Base-by-base conservation (phyloP, 768 basidiomycete genomes). In the Hericium coralloides region DNA sequence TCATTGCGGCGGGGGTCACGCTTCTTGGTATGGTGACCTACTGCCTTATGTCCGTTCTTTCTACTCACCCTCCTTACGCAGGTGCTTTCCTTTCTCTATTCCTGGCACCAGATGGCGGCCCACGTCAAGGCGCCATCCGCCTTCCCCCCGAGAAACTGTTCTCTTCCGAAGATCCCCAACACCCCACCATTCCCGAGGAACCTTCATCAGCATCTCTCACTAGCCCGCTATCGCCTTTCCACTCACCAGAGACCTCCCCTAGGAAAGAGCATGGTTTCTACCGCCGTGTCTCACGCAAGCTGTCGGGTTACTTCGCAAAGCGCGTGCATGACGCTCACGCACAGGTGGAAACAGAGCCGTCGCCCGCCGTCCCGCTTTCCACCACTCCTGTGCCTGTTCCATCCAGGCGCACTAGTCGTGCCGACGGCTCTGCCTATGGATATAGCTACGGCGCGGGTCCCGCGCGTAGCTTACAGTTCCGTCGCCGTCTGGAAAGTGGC, bases 71-170 rank as follows among this genome's bases (percentile, higher is more conserved):
- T 38, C 36, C 20, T 18, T 2, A 36, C 31, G 5, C 56, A 90
- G 95, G 95, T n/a, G 87, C 92, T 3, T 61, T 97, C 53, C 76
- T 98, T 36, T 85, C 87, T 0, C 83, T 92, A 62, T 97, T 98
- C 77, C 82, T 99, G 45, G 89, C 84, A 17, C 85, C 78, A 57
- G 94, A 99, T 67, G 97, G 92, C 55, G 95, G 95, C 10, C 89
- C 93, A 15, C 80, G 90, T 55, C 82, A 89, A 62, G 89, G 92
- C 4, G 82, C 86, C 0, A 97, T 99, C 58, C 85, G 82, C 14
- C 81, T 99, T 12, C 77, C 83, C 3, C 78, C 78, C 0, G 95
- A 98, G 70, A 98, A 98, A 70, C 66, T 67, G 48, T 66, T 64
- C 49, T 65, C 31, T 31, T 31, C 31, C 8, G 31, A 31, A 31